phyloP scores from a whole-genome alignment of 2,329 filamentous ascomycete genomes.

The Scortechinia acanthostroma region DNA sequence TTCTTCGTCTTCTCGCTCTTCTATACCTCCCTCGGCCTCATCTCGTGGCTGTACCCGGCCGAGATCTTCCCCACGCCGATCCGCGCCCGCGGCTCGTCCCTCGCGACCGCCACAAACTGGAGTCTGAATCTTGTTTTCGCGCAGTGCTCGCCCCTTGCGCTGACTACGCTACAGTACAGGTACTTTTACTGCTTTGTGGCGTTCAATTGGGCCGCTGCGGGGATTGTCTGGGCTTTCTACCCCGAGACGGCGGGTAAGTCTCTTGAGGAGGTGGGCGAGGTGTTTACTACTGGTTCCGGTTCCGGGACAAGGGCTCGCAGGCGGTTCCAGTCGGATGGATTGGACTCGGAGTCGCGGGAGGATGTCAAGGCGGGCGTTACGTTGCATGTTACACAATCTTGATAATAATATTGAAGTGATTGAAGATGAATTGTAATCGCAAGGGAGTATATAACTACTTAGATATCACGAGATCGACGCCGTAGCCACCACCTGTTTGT shows the following conservation, averaged over 20 bases:
- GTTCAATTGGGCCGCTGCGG: conserved; percentile 13
- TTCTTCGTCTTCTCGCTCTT: conserved; percentile 22
- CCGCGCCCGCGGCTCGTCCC: conserved; percentile 15
- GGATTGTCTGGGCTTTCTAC: conserved; percentile 13
- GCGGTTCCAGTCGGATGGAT: neutral
- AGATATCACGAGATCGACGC: neutral
- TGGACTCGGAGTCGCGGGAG: neutral
- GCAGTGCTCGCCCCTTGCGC: conserved; percentile 35
- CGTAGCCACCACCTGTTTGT: neutral
- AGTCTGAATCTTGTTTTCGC: conserved; percentile 32
- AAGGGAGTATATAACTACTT: neutral
- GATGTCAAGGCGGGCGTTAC: neutral
- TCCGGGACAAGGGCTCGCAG: no score
- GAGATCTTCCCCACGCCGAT: conserved; percentile 29
- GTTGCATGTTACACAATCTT: neutral
- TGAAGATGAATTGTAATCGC: no score
- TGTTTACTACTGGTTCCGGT: conserved; percentile 12
- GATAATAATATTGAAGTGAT: neutral
- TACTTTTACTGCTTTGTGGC: conserved; percentile 32
- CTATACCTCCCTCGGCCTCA: conserved; percentile 28
- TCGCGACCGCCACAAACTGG: conserved; percentile 19
- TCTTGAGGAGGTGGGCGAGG: conserved; percentile 23
- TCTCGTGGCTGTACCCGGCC: conserved; percentile 27
- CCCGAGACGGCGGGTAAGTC: conserved; percentile 20
- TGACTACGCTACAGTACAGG: conserved; percentile 29